Conservation (phyloP, 1,284 basidiomycete genomes). For the Cryptococcus sp. region DNA sequence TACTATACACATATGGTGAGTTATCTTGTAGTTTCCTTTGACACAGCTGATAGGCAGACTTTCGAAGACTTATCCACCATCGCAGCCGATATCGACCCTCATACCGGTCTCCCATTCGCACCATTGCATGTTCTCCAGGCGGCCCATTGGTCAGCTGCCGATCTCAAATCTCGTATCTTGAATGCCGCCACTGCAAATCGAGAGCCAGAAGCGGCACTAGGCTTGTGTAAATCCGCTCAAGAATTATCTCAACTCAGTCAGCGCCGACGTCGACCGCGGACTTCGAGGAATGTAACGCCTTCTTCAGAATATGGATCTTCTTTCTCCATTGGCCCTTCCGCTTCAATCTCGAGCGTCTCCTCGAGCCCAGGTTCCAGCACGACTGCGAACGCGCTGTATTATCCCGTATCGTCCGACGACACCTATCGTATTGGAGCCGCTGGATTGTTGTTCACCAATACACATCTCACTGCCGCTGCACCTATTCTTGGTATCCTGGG, state of each 20-base stretch:
- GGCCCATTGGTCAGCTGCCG: slow-evolving; percentile 63
- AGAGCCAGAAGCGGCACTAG: slow-evolving; percentile 15
- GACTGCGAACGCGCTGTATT: slow-evolving; percentile 50
- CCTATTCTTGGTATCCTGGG: slow-evolving; percentile 19
- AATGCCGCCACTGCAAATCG: slow-evolving; percentile 12
- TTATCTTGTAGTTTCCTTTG: slow-evolving; percentile 11
- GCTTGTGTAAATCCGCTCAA: slow-evolving; percentile 32
- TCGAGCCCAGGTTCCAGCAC: too few species aligned
- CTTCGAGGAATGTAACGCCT: not conserved
- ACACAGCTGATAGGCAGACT: slow-evolving; percentile 49
- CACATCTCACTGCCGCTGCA: slow-evolving; percentile 3
- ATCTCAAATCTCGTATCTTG: slow-evolving; percentile 34
- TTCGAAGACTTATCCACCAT: slow-evolving; percentile 72
- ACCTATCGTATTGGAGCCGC: slow-evolving; percentile 76
- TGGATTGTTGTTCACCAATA: slow-evolving; percentile 51
- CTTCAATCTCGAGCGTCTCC: slow-evolving; percentile 2
- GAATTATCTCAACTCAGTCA: slow-evolving; percentile 19
- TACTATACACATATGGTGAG: slow-evolving; percentile 85
- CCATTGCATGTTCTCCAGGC: slow-evolving; percentile 64
- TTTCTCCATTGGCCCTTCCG: slow-evolving; percentile 1
- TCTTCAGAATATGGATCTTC: not conserved
- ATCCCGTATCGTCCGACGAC: slow-evolving; percentile 68
- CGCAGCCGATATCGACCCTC: slow-evolving; percentile 66
- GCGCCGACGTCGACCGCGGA: slow-evolving; percentile 13
- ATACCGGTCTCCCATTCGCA: slow-evolving; percentile 65